Percentiles rank a stretch among this genome's conserved stretches.
Evolutionary conservation across 139 green algal species (phyloP).

Genomic region (Chlorella vulgaris): DNA sequence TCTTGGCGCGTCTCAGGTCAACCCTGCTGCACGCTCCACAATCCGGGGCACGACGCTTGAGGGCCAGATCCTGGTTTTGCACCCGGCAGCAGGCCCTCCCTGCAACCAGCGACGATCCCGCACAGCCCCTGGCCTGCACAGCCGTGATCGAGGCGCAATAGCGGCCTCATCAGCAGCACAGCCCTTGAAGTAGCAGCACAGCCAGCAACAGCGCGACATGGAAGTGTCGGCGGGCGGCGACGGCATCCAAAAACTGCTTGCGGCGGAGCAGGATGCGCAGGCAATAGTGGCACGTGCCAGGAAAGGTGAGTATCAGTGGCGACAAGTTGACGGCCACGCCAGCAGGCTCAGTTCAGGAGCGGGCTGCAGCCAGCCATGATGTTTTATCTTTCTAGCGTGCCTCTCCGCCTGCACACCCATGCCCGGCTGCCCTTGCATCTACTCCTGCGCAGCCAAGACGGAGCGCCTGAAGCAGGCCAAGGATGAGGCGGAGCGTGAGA

Average conservation of each 20-base stretch:
- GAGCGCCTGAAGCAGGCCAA: constrained; percentile 85
- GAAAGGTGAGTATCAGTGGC: constrained; percentile 60
- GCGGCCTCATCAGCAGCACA: not conserved
- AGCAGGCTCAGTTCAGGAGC: not conserved
- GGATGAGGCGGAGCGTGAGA: constrained; percentile 83
- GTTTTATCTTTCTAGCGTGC: not conserved
- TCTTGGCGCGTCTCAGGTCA: no score
- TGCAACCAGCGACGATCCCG: no score
- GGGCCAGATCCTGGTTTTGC: no score
- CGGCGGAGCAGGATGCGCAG: constrained; percentile 89
- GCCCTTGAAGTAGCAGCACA: not conserved
- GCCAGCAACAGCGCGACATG: constrained; percentile 47
- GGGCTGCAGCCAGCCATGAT: not conserved
- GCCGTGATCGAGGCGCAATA: not conserved
- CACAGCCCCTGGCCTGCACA: no score
- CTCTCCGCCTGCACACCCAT: not conserved
- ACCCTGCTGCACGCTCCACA: no score
- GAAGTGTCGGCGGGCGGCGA: constrained; percentile 74
- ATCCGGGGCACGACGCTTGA: no score
- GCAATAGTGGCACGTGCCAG: constrained; percentile 83
- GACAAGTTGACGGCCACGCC: no score
- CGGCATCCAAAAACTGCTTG: constrained; percentile 92
- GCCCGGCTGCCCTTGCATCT: not conserved
- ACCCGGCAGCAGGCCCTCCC: no score
- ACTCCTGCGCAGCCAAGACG: constrained; percentile 66